Base-by-base conservation (phyloP, 306 rosid genomes). In the Cicer chorassanicum region DNA sequence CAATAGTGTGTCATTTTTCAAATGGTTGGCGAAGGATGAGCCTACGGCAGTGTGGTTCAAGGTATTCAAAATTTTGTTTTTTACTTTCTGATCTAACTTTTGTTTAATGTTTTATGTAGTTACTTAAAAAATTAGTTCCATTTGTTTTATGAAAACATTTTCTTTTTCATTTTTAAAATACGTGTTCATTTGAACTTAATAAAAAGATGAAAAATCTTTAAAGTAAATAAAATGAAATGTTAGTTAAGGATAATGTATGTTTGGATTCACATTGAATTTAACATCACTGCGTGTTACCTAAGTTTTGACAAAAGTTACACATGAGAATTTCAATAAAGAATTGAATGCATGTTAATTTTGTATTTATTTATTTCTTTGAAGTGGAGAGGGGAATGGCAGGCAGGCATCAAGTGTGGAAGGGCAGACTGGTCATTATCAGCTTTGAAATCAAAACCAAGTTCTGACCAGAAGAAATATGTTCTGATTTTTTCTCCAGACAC, bases 401-500 rank as follows among this genome's bases (percentile, higher is more conserved):
- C 91, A 13, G 93, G 96, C 51, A 89, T 93, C 66, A 85, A 92
- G 80, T 93, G 98, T 67, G 88, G 87, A 14, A 87, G 87, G 82
- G 96, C 85, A 56, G 97, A 93, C 78, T 89, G 93, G 89, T 97
- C 98, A 1, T 81, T 91, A 73, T 82, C 93, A 59, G 88, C 91
- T 68, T 76, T 91, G 83, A 93, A 73, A 84, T 93, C 89, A 76
- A 91, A 93, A 80, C 98, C 98, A 5, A 85, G 86, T 16, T 91
- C 84, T 82, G 87, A 79, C 45, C 73, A 88, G 86, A 92, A 89
- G 84, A 85, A 91, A 70, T 89, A 88, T 77, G 78, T 84, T 66
- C 89, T 88, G 57, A 84, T 93, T 9, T 93, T 84, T 86, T 91
- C 86, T 68, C 96, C 93, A 0, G 87, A 85, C 76, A 88, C 89